phyloP scores from a whole-genome alignment of 2,329 filamentous ascomycete species.

The Sphaceloma murrayae region DNA sequence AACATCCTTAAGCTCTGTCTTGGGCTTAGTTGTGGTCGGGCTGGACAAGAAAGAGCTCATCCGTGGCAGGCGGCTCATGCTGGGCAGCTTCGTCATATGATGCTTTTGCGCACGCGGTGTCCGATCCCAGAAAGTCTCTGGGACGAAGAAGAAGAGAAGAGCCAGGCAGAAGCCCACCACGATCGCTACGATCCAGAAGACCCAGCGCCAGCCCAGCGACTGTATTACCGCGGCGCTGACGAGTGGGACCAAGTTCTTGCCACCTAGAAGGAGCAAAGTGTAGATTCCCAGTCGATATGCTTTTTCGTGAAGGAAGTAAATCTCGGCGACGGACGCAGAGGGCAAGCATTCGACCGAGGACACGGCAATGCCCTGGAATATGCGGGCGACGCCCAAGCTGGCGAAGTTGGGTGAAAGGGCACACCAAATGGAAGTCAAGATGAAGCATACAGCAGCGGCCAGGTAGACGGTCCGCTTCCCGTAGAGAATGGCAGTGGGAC shows the following conservation, averaged over 20 bases:
- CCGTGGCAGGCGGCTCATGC: constrained; percentile 22
- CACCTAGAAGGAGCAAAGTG: constrained; percentile 75
- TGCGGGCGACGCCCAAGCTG: constrained; percentile 69
- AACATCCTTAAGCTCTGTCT: background rate
- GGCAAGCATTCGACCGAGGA: constrained; percentile 88
- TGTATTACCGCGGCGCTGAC: constrained; percentile 80
- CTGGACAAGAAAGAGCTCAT: constrained; percentile 18
- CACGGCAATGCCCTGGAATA: constrained; percentile 80
- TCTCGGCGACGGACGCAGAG: constrained; percentile 88
- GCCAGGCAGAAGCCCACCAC: constrained; percentile 61
- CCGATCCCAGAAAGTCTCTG: constrained; percentile 93
- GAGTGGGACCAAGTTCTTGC: constrained; percentile 77
- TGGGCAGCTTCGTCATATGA: constrained; percentile 24
- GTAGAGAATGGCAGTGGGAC: constrained; percentile 80
- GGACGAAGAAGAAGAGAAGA: constrained; percentile 80
- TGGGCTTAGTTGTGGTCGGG: background rate
- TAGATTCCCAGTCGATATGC: constrained; percentile 92
- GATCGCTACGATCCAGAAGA: constrained; percentile 63
- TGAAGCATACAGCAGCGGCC: constrained; percentile 64
- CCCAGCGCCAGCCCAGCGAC: constrained; percentile 60
- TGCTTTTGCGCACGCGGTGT: constrained; percentile 49
- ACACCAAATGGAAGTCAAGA: constrained; percentile 71
- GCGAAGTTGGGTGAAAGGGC: constrained; percentile 70
- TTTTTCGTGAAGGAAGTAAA: constrained; percentile 89
- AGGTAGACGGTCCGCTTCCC: constrained; percentile 91